Evolutionary conservation across 2,329 filamentous ascomycete genomes (phyloP).

Genomic region (Magnaporthales sp.): DNA sequence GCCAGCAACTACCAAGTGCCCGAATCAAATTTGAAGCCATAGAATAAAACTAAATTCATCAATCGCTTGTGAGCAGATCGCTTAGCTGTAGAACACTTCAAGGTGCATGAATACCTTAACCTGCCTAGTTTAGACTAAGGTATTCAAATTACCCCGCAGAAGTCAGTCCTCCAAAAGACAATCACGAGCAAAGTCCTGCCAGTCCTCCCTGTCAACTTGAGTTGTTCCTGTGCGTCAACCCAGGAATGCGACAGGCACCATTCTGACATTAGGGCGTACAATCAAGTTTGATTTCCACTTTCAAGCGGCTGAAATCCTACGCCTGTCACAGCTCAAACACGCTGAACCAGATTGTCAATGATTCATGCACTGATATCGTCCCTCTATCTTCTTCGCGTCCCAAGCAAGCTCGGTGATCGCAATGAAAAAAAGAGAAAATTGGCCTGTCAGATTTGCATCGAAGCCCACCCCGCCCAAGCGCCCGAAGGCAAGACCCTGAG

Average conservation of each 20-base stretch:
- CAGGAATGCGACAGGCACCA: too few relatives aligned
- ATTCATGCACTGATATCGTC: too few relatives aligned
- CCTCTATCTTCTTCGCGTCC: constrained; percentile 48
- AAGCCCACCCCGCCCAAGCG: constrained; percentile 69
- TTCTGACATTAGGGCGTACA: too few relatives aligned
- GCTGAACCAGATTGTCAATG: too few relatives aligned
- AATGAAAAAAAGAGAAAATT: constrained; percentile 48
- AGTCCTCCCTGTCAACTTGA: too few relatives aligned
- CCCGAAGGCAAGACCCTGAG: constrained; percentile 63
- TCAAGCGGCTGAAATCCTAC: too few relatives aligned
- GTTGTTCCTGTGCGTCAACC: too few relatives aligned
- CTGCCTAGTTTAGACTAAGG: not conserved
- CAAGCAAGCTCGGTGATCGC: constrained; percentile 34
- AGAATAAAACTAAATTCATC: not conserved
- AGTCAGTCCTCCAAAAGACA: not conserved
- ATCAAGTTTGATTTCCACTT: too few relatives aligned
- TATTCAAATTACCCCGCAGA: not conserved
- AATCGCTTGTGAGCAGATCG: not conserved
- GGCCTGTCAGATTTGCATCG: constrained; percentile 84
- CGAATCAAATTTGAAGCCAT: not conserved
- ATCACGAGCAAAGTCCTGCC: not conserved
- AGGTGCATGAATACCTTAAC: not conserved
- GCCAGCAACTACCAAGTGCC: not conserved
- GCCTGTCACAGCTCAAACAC: too few relatives aligned
- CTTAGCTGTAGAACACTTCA: not conserved